Evolutionary conservation across 2,329 filamentous ascomycete species (phyloP).

Genomic region (Talaromyces sp.): DNA sequence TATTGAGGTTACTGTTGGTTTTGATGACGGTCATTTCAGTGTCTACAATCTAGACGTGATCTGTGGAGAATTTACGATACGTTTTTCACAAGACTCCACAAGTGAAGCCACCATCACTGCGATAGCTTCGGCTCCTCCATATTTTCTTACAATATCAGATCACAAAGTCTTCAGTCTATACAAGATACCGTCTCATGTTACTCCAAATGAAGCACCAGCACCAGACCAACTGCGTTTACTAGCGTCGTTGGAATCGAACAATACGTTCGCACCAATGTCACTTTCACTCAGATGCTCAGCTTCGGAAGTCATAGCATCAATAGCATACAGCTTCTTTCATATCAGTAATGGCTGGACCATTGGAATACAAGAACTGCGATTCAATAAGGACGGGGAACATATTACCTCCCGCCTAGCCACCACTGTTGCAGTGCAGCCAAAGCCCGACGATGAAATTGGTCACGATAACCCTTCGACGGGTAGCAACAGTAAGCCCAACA

Average conservation of each 20-base stretch:
- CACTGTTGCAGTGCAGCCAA: constrained; percentile 36
- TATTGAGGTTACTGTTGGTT: constrained; percentile 65
- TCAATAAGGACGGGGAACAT: constrained; percentile 50
- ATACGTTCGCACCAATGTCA: constrained; percentile 71
- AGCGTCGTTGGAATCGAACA: constrained; percentile 76
- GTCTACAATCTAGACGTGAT: constrained; percentile 61
- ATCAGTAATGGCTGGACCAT: constrained; percentile 79
- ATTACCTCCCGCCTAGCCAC: constrained; percentile 38
- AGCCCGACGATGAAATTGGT: constrained; percentile 13
- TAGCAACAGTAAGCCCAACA: constrained; percentile 24
- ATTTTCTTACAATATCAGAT: constrained; percentile 73
- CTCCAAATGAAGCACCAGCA: neutral
- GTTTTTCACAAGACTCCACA: constrained; percentile 56
- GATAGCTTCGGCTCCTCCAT: constrained; percentile 70
- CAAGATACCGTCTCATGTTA: constrained; percentile 46
- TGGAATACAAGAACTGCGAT: constrained; percentile 82
- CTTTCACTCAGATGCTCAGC: constrained; percentile 72
- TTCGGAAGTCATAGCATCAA: constrained; percentile 68
- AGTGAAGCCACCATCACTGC: constrained; percentile 59
- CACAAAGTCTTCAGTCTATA: constrained; percentile 74
- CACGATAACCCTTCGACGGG: constrained; percentile 16
- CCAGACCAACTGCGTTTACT: constrained; percentile 57
- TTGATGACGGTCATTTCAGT: constrained; percentile 66
- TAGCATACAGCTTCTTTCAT: constrained; percentile 80
- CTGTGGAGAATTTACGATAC: constrained; percentile 43